phyloP scores from a whole-genome alignment of 345 rosid species.

The Syzygium oleosum region DNA sequence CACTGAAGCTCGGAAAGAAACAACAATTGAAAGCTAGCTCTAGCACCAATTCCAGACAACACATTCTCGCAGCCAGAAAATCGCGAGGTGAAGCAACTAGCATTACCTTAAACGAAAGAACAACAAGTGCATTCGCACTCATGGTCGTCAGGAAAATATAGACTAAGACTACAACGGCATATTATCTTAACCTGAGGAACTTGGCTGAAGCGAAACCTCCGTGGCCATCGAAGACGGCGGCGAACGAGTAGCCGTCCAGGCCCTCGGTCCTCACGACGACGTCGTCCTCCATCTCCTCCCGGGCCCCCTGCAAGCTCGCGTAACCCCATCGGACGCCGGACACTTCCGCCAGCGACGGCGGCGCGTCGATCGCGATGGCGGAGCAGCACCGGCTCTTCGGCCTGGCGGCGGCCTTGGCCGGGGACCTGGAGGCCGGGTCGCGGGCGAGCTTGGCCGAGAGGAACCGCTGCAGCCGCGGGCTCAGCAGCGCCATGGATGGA shows the following conservation, averaged over 20 bases:
- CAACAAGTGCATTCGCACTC: not conserved
- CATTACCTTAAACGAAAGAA: not conserved
- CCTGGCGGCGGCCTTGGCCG: conserved; percentile 7
- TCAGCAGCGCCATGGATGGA: conserved; percentile 52
- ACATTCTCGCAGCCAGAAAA: not conserved
- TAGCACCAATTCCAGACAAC: not conserved
- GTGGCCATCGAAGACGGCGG: conserved; percentile 90
- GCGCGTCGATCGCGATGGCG: conserved; percentile 77
- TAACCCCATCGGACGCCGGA: conserved; percentile 72
- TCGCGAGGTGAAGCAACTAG: not conserved
- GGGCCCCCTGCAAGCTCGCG: conserved; percentile 61
- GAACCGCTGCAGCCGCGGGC: conserved; percentile 52
- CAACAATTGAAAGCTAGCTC: not conserved
- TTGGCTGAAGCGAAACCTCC: conserved; percentile 69
- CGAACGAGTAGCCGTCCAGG: conserved; percentile 73
- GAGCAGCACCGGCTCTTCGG: conserved; percentile 41
- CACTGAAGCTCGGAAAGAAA: not conserved
- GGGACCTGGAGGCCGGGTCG: conserved; percentile 9
- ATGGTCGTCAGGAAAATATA: not conserved
- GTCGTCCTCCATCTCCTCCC: conserved; percentile 92
- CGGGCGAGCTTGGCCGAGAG: conserved; percentile 22
- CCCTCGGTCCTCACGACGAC: conserved; percentile 61
- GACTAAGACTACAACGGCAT: not conserved
- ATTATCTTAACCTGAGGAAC: conserved; percentile 50
- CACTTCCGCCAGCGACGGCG: conserved; percentile 50